Percentiles rank a stretch among this genome's conserved stretches.
These are phyloP conservation scores for Trebouxia gelatinosa DNA, from an alignment of 163 green algal genomes.

Conservation along the genomic window DNA sequence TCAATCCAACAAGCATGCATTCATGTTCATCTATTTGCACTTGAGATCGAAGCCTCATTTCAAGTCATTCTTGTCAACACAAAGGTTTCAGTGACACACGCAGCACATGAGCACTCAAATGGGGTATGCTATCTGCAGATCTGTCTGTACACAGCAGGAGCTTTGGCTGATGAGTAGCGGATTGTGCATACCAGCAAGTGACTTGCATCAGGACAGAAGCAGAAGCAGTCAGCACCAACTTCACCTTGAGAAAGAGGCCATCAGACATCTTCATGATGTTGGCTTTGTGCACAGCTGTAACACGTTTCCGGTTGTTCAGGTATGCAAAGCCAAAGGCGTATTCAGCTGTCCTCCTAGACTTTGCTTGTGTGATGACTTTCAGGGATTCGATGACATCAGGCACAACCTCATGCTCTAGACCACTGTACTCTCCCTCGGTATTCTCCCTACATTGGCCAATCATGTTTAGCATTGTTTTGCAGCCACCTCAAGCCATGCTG, in stretches of 20 bases:
- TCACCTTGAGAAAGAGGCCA: conserved; percentile 74
- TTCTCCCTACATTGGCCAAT: conserved; percentile 83
- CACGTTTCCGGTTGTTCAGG: conserved; percentile 69
- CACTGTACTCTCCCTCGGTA: conserved; percentile 85
- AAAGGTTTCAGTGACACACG: conserved; percentile 3
- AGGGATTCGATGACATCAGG: conserved; percentile 79
- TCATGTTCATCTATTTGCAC: too few relatives aligned
- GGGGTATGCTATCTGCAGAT: too few relatives aligned
- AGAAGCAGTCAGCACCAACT: too few relatives aligned
- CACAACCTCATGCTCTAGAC: conserved; percentile 85
- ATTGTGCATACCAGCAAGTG: not conserved
- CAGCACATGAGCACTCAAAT: too few relatives aligned
- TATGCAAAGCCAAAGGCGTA: conserved; percentile 85
- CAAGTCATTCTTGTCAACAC: not conserved
- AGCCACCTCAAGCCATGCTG: too few relatives aligned
- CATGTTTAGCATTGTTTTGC: too few relatives aligned
- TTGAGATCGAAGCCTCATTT: too few relatives aligned
- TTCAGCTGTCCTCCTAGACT: conserved; percentile 62
- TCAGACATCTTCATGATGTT: conserved; percentile 90
- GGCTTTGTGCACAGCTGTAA: conserved; percentile 84
- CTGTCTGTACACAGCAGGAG: not conserved
- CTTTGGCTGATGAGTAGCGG: not conserved
- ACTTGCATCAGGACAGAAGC: too few relatives aligned
- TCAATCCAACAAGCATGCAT: too few relatives aligned
- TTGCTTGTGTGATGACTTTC: conserved; percentile 77